A percentile compares a stretch with the other conserved stretches of the same genome.
Conservation (phyloP, 2,329 filamentous ascomycete genomes). For the Arachnopeziza araneosa region DNA sequence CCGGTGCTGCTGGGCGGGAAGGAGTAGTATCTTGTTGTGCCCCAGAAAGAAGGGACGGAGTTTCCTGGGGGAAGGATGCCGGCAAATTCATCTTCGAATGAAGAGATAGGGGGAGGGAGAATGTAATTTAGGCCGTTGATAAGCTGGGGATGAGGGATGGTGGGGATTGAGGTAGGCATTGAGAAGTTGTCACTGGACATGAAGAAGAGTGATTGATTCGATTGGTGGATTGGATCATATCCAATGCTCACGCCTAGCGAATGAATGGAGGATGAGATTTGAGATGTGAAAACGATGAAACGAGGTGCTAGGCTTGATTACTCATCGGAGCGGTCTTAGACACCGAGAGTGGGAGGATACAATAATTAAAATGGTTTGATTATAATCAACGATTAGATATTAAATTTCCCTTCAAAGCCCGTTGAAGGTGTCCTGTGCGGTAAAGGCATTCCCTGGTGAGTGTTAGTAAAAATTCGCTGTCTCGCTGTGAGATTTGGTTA, state of each 20-base stretch:
- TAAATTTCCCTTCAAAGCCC: constrained; percentile 3
- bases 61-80: constrained; percentile 11
- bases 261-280: background rate
- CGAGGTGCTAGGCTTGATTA: background rate
- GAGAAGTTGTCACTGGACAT: background rate
- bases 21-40: constrained; percentile 13
- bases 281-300: background rate
- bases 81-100: constrained; percentile 11
- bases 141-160: constrained; percentile 7
- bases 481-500: background rate
- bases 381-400: background rate
- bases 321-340: background rate
- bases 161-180: background rate
- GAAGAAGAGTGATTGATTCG: background rate
- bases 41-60: constrained; percentile 8
- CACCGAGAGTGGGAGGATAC: background rate
- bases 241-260: background rate
- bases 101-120: constrained; percentile 9
- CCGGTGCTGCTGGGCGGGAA: constrained; percentile 6
- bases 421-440: constrained; percentile 27
- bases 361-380: background rate
- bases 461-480: background rate
- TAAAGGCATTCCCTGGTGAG: constrained; percentile 24
- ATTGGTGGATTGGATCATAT: too few species aligned
- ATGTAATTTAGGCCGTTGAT: constrained; percentile 11